Evolutionary conservation across 2,329 filamentous ascomycete genomes (phyloP).

Genomic region (Waltergamsia citrina): DNA sequence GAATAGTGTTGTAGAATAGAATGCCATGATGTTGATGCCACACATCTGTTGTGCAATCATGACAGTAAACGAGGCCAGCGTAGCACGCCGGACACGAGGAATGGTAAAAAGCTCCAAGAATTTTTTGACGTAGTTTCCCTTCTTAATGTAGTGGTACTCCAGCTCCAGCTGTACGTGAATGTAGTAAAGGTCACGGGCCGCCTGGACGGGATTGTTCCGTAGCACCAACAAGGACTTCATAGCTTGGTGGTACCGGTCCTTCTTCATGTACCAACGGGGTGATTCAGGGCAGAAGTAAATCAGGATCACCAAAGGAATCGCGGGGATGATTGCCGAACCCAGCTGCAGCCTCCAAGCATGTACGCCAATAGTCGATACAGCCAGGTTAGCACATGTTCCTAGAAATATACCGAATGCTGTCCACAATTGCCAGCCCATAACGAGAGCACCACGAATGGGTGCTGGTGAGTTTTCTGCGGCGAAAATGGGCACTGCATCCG

Average conservation of each 20-base stretch:
- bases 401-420: conserved; percentile 52
- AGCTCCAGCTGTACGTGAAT: conserved; percentile 55
- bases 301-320: conserved; percentile 43
- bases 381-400: conserved; percentile 51
- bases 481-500: conserved; percentile 67
- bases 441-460: conserved; percentile 61
- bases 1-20: conserved; percentile 62
- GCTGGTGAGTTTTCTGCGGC: conserved; percentile 66
- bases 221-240: conserved; percentile 44
- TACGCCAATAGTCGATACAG: conserved; percentile 21
- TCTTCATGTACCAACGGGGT: conserved; percentile 59
- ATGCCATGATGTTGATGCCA: conserved; percentile 64
- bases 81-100: conserved; percentile 61
- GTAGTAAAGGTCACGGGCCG: conserved; percentile 52
- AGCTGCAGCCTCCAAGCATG: conserved; percentile 53
- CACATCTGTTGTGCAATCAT: conserved; percentile 75
- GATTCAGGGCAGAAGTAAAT: conserved; percentile 61
- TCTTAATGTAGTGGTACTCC: conserved; percentile 39
- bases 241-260: conserved; percentile 50
- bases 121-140: conserved; percentile 49
- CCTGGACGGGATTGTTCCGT: conserved; percentile 45
- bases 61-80: conserved; percentile 65
- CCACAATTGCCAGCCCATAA: conserved; percentile 76
- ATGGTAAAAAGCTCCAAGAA: conserved; percentile 60
- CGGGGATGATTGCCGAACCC: conserved; percentile 53